Conservation (phyloP, 805 yeast species). For the Martiniozyma abietophila region DNA sequence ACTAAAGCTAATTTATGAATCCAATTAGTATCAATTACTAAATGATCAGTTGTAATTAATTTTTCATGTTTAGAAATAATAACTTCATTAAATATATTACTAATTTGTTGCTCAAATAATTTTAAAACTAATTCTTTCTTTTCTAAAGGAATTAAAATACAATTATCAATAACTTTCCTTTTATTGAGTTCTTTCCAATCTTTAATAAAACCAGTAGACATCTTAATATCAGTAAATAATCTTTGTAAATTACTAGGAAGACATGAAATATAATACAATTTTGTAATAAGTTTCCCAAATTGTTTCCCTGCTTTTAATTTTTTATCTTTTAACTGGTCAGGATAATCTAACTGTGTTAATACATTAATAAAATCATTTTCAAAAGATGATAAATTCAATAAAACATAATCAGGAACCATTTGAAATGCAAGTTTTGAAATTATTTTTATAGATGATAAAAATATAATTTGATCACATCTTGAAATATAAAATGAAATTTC, state of each 20-base stretch:
- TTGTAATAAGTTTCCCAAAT: slow-evolving; percentile 16
- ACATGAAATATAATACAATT: slow-evolving; percentile 16
- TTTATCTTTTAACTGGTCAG: slow-evolving; percentile 39
- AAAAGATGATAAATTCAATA: slow-evolving; percentile 45
- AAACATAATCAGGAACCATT: slow-evolving; percentile 48
- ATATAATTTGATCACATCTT: slow-evolving; percentile 58
- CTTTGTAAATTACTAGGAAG: slow-evolving; percentile 31
- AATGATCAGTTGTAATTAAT: too few relatives aligned
- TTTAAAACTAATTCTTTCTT: slow-evolving; percentile 19
- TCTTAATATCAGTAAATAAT: slow-evolving; percentile 36
- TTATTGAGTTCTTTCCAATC: slow-evolving; percentile 35
- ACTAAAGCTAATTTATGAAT: too few relatives aligned
- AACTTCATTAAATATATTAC: too few relatives aligned
- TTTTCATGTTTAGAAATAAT: too few relatives aligned
- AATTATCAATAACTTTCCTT: slow-evolving; percentile 12
- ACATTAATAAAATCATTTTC: slow-evolving; percentile 39
- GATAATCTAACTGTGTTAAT: slow-evolving; percentile 35
- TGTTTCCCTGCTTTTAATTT: slow-evolving; percentile 41
- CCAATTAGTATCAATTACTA: too few relatives aligned
- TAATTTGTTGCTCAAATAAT: too few relatives aligned
- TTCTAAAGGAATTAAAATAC: slow-evolving; percentile 12
- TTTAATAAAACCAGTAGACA: slow-evolving; percentile 2
- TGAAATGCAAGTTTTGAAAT: slow-evolving; percentile 54
- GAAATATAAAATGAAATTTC: slow-evolving; percentile 43
- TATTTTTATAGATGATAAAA: slow-evolving; percentile 44